phyloP scores from a whole-genome alignment of 768 basidiomycete genomes.

The Naematelia encephala region DNA sequence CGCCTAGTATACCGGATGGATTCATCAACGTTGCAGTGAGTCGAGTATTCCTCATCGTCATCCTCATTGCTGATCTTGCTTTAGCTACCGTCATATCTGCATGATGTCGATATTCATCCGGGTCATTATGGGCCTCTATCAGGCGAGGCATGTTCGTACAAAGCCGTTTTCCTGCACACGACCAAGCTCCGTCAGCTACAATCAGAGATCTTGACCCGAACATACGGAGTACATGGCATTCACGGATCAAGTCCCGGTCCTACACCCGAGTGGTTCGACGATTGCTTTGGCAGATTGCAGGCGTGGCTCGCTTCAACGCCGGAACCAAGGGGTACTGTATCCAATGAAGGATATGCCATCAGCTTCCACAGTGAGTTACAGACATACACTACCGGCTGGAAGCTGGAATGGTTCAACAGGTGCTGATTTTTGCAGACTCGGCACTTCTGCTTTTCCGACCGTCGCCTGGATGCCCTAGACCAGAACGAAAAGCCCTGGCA shows the following conservation, averaged over 20 bases:
- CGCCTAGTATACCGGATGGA: constrained; percentile 50
- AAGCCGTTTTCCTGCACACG: constrained; percentile 46
- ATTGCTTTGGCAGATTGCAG: constrained; percentile 47
- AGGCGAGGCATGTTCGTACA: constrained; percentile 45
- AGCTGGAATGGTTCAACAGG: not conserved
- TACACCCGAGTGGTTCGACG: constrained; percentile 46
- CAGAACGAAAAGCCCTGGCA: constrained; percentile 45
- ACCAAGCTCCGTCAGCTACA: constrained; percentile 49
- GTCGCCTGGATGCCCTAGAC: constrained; percentile 49
- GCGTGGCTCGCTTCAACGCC: constrained; percentile 49
- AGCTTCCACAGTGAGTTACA: constrained; percentile 50
- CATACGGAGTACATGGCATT: constrained; percentile 44
- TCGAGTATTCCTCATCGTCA: not conserved
- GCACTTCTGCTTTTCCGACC: constrained; percentile 51
- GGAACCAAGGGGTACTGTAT: constrained; percentile 47
- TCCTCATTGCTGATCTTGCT: too few species aligned
- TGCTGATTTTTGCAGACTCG: constrained; percentile 35
- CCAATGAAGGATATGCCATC: constrained; percentile 50
- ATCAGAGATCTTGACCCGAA: constrained; percentile 47
- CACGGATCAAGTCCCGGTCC: constrained; percentile 17
- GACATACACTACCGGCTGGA: too few species aligned
- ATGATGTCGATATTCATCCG: constrained; percentile 44
- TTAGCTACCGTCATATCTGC: constrained; percentile 41
- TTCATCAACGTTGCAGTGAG: constrained; percentile 50
- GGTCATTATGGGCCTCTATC: constrained; percentile 31